Evolutionary conservation across 768 basidiomycete genomes (phyloP), one percentile per base, ranked within the genome.

Genomic region (Panellus pusillus): DNA sequence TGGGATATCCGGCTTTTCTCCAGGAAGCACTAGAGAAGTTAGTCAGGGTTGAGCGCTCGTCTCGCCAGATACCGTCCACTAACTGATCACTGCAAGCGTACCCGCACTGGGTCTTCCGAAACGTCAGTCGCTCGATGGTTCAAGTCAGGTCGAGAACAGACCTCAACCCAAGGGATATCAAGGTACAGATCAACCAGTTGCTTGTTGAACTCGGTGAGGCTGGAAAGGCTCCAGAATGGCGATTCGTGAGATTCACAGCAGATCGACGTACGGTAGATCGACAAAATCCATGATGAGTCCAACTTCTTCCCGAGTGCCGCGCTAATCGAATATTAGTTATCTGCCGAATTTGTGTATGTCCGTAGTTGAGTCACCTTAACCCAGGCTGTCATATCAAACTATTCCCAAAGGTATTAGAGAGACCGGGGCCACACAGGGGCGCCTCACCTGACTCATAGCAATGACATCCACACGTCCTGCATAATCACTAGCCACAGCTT

Each of bases 301-400:
- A 55, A 95, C 87, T 74, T 82, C 82, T 70, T 91, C 89, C 63
- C 74, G 71, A 37, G 86, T 85, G 32, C 89, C 91, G 65, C 70
- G 71, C 79, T 87, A 55, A 31, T 52, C 31, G 48, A 47, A 41
- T 44, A 50, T 49, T 61, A 51, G 44, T 66, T 46, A 61, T 60
- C 31, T 44, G 44, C 45, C 18, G 47, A 12, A 27, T 31, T 48
- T 51, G 43, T 28, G 49, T 43, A 58, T n/a, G 18, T 60, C 37
- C 68, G 71, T 24, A 32, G 72, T 65, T 31, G 55, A 65, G 65
- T 77, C 77, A 75, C 81, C 80, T 93, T 93, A 56, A 96, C 90
- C 93, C 93, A 97, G 50, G 91, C 91, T 18, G 91, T 93, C 91
- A 93, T 93, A 67, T 93, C 91, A 65, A 88, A 90, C 89, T 91